Evolutionary conservation across 2,329 filamentous ascomycete species (phyloP), one percentile per base, ranked within the genome.

Genomic region (Echinosphaeria canescens): DNA sequence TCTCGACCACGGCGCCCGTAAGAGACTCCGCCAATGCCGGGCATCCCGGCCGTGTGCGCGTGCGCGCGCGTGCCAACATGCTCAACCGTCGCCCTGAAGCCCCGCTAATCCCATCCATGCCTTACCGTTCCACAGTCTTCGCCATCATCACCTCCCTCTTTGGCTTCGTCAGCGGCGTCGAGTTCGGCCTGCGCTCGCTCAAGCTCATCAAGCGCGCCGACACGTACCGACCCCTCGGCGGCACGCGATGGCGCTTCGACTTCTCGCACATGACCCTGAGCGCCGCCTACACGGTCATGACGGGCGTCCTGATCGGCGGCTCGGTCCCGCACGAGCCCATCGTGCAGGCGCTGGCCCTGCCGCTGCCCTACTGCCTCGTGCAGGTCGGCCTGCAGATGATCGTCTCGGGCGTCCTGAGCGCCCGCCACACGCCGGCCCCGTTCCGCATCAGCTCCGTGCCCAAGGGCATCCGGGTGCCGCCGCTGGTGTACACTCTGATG

Each of bases 391-490:
- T 48, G 10, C 43, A 52, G 15, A 38, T 58, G 15, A 38, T 49
- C 5, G 31, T 54, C 10, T 47, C 54, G 4, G 52, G 49, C 4
- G 49, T 49, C 13, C 40, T 54, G 38, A 42, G 40, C 25, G 30
- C 35, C 3, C 37, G 38, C 14, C 31, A 38, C 12, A 36, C 42
- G 40, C 46, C 43, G 11, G 59, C 67, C 0, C 67, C 65, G 1
- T 71, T 67, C 38, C 60, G 65, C 24, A 65, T 75, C 33, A 72
- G 65, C 28, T 74, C 69, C 2, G 64, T 66, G 0, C 55, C 55
- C 1, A 70, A 67, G 38, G 68, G 68, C 12, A 55, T 54, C 11
- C 48, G 51, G 41, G 61, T 73, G 30, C 55, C 61, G 3, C 71
- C 71, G 1, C 59, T 64, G 3, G 54, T 63, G 2, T 70, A 72